These are phyloP conservation scores for Paraconiothyrium sp. DNA, from an alignment of 2,329 filamentous ascomycete species.

Conservation along the genomic window DNA sequence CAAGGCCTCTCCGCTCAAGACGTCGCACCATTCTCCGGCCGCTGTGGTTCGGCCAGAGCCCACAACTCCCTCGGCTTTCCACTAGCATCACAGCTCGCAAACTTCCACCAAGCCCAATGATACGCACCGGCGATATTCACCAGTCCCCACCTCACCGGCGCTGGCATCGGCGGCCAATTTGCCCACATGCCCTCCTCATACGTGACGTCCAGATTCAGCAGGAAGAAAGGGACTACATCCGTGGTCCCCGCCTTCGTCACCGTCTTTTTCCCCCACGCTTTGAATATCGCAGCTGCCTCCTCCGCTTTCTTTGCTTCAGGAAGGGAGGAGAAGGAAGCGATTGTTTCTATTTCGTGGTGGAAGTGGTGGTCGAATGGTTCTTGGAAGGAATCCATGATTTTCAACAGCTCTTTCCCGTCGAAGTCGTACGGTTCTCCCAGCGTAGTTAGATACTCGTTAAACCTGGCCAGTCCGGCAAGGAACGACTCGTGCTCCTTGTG, in stretches of 20 bases:
- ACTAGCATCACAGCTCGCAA: slow-evolving; percentile 67
- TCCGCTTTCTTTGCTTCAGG: slow-evolving; percentile 60
- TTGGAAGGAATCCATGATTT: slow-evolving; percentile 42
- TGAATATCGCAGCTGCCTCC: slow-evolving; percentile 62
- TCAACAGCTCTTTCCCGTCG: slow-evolving; percentile 31
- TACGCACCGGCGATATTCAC: slow-evolving; percentile 67
- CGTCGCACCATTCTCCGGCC: background rate
- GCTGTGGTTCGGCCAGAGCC: slow-evolving; percentile 45
- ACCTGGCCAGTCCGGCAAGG: slow-evolving; percentile 35
- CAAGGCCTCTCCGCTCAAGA: background rate
- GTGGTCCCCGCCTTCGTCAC: slow-evolving; percentile 68
- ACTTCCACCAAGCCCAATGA: slow-evolving; percentile 70
- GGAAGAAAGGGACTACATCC: slow-evolving; percentile 71
- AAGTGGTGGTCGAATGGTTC: slow-evolving; percentile 42
- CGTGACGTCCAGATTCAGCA: slow-evolving; percentile 69
- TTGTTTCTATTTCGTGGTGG: slow-evolving; percentile 46
- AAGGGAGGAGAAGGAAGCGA: slow-evolving; percentile 54
- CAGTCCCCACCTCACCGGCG: slow-evolving; percentile 67
- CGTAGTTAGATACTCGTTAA: slow-evolving; percentile 34
- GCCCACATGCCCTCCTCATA: slow-evolving; percentile 68
- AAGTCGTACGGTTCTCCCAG: slow-evolving; percentile 35
- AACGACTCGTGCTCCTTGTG: slow-evolving; percentile 48
- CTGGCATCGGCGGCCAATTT: slow-evolving; percentile 72
- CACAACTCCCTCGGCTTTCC: slow-evolving; percentile 65
- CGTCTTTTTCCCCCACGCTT: slow-evolving; percentile 70